A percentile compares a stretch with the other conserved stretches of the same genome.
phyloP scores from a whole-genome alignment of 306 rosid genomes.

The Bauhinia variegata region DNA sequence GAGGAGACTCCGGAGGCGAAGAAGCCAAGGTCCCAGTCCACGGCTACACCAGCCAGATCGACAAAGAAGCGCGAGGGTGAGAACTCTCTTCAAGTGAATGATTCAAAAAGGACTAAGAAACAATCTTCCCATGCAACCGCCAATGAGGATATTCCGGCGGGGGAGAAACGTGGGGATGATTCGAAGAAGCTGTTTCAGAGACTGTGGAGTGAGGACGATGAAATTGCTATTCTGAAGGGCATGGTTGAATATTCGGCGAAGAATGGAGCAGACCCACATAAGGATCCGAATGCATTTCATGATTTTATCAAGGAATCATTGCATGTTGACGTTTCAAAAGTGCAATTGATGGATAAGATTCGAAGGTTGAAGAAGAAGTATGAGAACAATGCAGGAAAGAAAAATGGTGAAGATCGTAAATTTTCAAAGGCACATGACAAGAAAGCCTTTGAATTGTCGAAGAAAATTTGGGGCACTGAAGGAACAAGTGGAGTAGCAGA shows the following conservation, averaged over 20 bases:
- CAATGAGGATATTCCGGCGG: background rate
- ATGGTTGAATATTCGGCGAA: constrained; percentile 41
- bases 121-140: background rate
- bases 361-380: constrained; percentile 65
- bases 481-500: constrained; percentile 19
- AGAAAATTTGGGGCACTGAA: constrained; percentile 60
- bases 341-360: constrained; percentile 57
- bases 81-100: background rate
- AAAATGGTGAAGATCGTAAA: constrained; percentile 38
- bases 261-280: constrained; percentile 43
- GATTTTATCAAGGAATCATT: constrained; percentile 55
- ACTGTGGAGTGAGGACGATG: constrained; percentile 65
- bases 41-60: constrained; percentile 36
- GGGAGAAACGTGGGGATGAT: constrained; percentile 46
- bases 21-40: constrained; percentile 28
- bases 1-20: constrained; percentile 45
- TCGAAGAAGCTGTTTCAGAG: constrained; percentile 56
- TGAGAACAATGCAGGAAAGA: constrained; percentile 19
- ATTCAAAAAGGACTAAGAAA: constrained; percentile 46
- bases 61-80: constrained; percentile 42
- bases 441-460: constrained; percentile 51
- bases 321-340: constrained; percentile 38
- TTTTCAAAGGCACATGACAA: constrained; percentile 49
- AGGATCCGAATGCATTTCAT: constrained; percentile 40
- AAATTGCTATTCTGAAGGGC: constrained; percentile 50